Conservation (phyloP, 768 basidiomycete species). For the Coprinellus aureogranulatus region DNA sequence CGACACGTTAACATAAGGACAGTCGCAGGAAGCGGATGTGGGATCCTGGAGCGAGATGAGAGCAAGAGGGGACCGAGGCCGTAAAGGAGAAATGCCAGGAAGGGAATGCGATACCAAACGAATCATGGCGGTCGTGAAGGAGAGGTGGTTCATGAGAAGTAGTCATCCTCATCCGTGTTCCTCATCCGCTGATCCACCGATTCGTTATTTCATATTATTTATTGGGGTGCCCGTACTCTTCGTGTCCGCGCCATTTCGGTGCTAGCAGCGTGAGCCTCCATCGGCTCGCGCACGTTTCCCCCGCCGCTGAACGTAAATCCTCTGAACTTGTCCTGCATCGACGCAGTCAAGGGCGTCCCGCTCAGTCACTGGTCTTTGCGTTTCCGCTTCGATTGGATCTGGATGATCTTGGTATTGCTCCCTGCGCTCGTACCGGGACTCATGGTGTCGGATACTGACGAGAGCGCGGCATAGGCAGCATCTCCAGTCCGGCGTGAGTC, state of each 20-base stretch:
- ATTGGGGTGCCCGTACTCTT: neutral
- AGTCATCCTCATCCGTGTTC: slow-evolving; percentile 20
- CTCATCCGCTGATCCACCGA: slow-evolving; percentile 50
- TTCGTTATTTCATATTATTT: no score
- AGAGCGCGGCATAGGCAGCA: neutral
- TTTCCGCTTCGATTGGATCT: slow-evolving; percentile 49
- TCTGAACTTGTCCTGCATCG: slow-evolving; percentile 94
- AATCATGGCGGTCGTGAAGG: neutral
- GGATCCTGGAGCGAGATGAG: no score
- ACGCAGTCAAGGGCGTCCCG: slow-evolving; percentile 79
- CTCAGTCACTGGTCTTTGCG: slow-evolving; percentile 32
- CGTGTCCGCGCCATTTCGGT: slow-evolving; percentile 30
- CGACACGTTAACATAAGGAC: no score
- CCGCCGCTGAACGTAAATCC: slow-evolving; percentile 89
- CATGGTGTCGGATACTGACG: slow-evolving; percentile 2
- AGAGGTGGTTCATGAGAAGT: neutral
- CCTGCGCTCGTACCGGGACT: neutral
- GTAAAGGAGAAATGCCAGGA: no score
- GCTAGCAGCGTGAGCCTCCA: slow-evolving; percentile 27
- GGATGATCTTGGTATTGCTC: slow-evolving; percentile 37
- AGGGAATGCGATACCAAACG: neutral
- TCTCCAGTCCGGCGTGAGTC: slow-evolving; percentile 27
- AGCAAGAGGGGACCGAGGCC: no score
- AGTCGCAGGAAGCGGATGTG: no score
- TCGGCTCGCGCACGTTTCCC: slow-evolving; percentile 55